Conservation (phyloP, 1,284 basidiomycete genomes). For the Hemileia vastatrix region DNA sequence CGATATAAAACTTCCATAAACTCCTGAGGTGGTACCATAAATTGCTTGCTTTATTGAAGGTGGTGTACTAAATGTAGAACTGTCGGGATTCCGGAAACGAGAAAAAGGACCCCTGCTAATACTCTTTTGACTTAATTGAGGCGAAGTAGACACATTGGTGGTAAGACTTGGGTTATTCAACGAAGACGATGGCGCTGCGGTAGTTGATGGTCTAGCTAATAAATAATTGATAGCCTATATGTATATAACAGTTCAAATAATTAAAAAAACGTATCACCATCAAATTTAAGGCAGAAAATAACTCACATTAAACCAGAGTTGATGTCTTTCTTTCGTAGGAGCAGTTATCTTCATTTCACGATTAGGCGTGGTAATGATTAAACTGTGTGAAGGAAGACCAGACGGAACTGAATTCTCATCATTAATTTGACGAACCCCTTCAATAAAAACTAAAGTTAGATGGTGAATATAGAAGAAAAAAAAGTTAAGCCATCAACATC, state of each 20-base stretch:
- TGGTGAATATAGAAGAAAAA: background rate
- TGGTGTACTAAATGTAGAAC: slow-evolving; percentile 60
- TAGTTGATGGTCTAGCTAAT: slow-evolving; percentile 57
- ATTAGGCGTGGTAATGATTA: slow-evolving; percentile 82
- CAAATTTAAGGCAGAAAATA: slow-evolving; percentile 27
- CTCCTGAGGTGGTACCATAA: too few relatives aligned
- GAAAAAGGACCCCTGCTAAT: slow-evolving; percentile 35
- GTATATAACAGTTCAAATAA: background rate
- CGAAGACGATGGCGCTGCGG: slow-evolving; percentile 47
- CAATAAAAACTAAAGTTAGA: slow-evolving; percentile 68
- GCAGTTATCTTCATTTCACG: slow-evolving; percentile 98
- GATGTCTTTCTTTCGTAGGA: slow-evolving; percentile 82
- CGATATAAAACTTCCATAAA: too few relatives aligned
- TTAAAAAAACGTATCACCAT: slow-evolving; percentile 27
- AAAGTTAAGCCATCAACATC: slow-evolving; percentile 23
- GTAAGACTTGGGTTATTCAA: slow-evolving; percentile 31
- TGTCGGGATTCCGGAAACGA: slow-evolving; percentile 49
- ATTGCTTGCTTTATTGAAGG: slow-evolving; percentile 28
- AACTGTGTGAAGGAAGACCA: slow-evolving; percentile 81
- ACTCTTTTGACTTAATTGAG: slow-evolving; percentile 12
- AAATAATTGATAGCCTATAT: slow-evolving; percentile 73
- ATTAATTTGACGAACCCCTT: slow-evolving; percentile 75
- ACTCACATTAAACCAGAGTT: slow-evolving; percentile 72
- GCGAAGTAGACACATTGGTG: slow-evolving; percentile 41
- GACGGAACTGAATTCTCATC: slow-evolving; percentile 89